phyloP scores from a whole-genome alignment of 257 asterid genomes.

The Buddleja alternifolia region DNA sequence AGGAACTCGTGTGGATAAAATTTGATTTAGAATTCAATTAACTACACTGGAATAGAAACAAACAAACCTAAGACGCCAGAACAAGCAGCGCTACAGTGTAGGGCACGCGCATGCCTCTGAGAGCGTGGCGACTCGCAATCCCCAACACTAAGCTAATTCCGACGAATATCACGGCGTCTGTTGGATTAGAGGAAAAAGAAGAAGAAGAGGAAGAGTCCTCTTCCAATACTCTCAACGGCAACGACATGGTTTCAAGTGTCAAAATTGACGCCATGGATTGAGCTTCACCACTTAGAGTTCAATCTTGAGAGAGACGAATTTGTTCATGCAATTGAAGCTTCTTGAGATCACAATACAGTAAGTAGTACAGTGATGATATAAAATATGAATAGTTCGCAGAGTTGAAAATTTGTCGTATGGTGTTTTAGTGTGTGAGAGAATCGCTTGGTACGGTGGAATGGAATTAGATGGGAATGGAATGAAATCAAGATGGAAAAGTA shows the following conservation, averaged over 20 bases:
- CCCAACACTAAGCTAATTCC: conserved; percentile 92
- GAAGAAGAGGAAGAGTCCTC: conserved; percentile 40
- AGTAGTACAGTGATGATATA: too few relatives aligned
- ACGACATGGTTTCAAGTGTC: conserved; percentile 23
- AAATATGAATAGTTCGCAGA: too few relatives aligned
- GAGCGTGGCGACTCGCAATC: conserved; percentile 73
- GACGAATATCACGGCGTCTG: conserved; percentile 84
- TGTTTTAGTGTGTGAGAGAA: too few relatives aligned
- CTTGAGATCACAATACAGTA: too few relatives aligned
- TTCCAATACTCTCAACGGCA: conserved; percentile 49
- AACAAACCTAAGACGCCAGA: conserved; percentile 82
- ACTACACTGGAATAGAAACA: not conserved
- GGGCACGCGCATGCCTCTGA: conserved; percentile 95
- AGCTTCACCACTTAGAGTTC: too few relatives aligned
- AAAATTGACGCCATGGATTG: conserved; percentile 35
- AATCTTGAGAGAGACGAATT: too few relatives aligned
- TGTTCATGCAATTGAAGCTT: too few relatives aligned
- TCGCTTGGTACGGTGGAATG: too few relatives aligned
- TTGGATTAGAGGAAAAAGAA: conserved; percentile 51
- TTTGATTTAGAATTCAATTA: not conserved
- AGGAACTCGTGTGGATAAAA: too few relatives aligned
- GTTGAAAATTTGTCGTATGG: too few relatives aligned
- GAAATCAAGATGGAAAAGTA: too few relatives aligned
- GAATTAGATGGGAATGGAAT: too few relatives aligned
- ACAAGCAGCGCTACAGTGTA: conserved; percentile 87